Percentiles rank a stretch among this genome's conserved stretches.
Conservation (phyloP, 768 basidiomycete genomes). For the Russula emetica region DNA sequence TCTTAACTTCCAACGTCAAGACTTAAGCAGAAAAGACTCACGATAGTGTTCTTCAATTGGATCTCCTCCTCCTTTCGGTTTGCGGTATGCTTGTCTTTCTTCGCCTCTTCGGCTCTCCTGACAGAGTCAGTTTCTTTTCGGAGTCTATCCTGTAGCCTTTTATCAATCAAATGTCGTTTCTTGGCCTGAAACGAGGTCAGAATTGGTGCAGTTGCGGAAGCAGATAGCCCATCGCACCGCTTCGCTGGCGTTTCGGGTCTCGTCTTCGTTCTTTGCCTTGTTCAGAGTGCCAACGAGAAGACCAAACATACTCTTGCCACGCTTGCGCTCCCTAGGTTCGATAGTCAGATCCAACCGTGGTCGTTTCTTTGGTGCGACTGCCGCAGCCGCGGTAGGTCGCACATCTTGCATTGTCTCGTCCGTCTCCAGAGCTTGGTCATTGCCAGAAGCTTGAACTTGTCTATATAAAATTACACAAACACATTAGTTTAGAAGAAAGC, state of each 20-base stretch:
- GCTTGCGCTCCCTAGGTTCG: conserved; percentile 62
- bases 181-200: conserved; percentile 51
- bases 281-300: conserved; percentile 77
- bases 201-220: not conserved
- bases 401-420: conserved; percentile 29
- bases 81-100: conserved; percentile 72
- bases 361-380: conserved; percentile 50
- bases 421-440: conserved; percentile 19
- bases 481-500: not conserved
- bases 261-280: conserved; percentile 84
- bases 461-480: conserved; percentile 6
- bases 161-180: conserved; percentile 78
- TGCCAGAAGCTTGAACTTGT: conserved; percentile 4
- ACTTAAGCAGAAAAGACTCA: conserved; percentile 37
- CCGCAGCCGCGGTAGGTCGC: conserved; percentile 27
- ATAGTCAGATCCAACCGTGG: conserved; percentile 67
- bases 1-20: not conserved
- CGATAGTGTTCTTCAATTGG: conserved; percentile 76
- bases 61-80: conserved; percentile 80
- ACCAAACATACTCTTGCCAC: conserved; percentile 86
- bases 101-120: conserved; percentile 79
- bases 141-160: conserved; percentile 80
- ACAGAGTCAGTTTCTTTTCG: conserved; percentile 83
- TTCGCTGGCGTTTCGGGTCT: conserved; percentile 79
- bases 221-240: conserved; percentile 46